Base-by-base conservation (phyloP, 495 filamentous ascomycete species). In the Xeromyces bisporus region DNA sequence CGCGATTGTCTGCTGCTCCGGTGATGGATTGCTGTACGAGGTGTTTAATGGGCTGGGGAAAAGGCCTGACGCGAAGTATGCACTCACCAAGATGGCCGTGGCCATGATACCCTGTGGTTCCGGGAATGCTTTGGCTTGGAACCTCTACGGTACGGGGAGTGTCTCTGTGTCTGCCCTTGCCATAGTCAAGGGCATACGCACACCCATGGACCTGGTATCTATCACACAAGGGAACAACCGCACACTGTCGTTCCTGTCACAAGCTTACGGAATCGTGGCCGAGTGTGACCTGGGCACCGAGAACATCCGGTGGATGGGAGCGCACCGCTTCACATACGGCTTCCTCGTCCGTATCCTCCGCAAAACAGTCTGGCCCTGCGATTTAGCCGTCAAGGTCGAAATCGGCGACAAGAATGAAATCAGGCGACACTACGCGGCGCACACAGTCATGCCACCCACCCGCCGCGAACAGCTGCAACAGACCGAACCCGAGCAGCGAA, bases 41-140 rank as follows among this genome's bases (percentile, higher is more conserved):
- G 80, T 93, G 8, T 93, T 93, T 63, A 96, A 97, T 46, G 89
- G 89, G 6, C 47, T 97, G 14, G 83, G 64, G 10, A 77, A 75
- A 49, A 75, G 80, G 27, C 40, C 58, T 5, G 76, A 94, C 53
- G 84, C 82, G 15, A 56, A 66, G 27, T 68, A 66, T 28, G 89
- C 86, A 0, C 50, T 97, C 38, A 56, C 58, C 3, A 79, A 77
- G 41, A 50, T 93, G n/a, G 83, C 89, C 6, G 71, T 97, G 7
- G 73, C 76, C n/a, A 73, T 92, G 44, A 62, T 97, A 6, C 89
- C 89, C 6, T 89, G 87, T 46, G 89, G 89, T 5, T 82, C 79
- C 27, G 89, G 87, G 2, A 97, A 97, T 48, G 87, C 83, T 15
- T 77, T 96, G 80, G 78, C 77, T 27, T 80, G 77, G 62, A 94